Conservation (phyloP, 768 basidiomycete genomes). For the Pleurotus tuber-regium region DNA sequence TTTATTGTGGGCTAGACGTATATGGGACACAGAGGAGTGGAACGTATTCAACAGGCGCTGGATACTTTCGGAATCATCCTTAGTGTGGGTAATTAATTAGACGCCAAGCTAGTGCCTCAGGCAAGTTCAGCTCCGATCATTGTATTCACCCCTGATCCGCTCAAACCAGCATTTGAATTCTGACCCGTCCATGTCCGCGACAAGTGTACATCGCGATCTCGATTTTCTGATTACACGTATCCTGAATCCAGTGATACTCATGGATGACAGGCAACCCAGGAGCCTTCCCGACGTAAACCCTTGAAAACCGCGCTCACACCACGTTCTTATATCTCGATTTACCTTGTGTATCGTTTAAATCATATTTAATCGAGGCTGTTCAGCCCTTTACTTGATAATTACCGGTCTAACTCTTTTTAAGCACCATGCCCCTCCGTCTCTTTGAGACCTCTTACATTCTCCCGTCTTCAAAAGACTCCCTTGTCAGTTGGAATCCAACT, state of each 20-base stretch:
- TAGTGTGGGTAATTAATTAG: not conserved
- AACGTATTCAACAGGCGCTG: not conserved
- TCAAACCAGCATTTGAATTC: slow-evolving; percentile 8
- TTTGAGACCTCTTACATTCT: not conserved
- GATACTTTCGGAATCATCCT: slow-evolving; percentile 9
- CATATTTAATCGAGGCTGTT: slow-evolving; percentile 11
- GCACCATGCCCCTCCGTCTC: slow-evolving; percentile 7
- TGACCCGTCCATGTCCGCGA: slow-evolving; percentile 10
- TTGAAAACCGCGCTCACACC: slow-evolving; percentile 9
- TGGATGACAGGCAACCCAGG: slow-evolving; percentile 8
- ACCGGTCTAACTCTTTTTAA: slow-evolving; percentile 1
- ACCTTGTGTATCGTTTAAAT: not conserved
- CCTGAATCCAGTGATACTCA: slow-evolving; percentile 9
- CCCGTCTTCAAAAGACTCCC: slow-evolving; percentile 2
- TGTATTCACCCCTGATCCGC: slow-evolving; percentile 5
- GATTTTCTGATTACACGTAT: slow-evolving; percentile 10
- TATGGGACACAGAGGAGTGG: not conserved
- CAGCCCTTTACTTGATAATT: slow-evolving; percentile 8
- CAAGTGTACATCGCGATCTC: slow-evolving; percentile 9
- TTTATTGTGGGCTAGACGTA: no score
- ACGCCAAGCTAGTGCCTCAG: slow-evolving; percentile 9
- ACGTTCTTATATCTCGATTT: slow-evolving; percentile 8
- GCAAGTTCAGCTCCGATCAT: slow-evolving; percentile 9
- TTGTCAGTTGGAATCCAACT: not conserved
- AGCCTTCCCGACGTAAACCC: slow-evolving; percentile 11